Percentiles rank a stretch among this genome's conserved stretches.
Evolutionary conservation across 495 filamentous ascomycete genomes (phyloP).

Genomic region (Penicillium odoratum): DNA sequence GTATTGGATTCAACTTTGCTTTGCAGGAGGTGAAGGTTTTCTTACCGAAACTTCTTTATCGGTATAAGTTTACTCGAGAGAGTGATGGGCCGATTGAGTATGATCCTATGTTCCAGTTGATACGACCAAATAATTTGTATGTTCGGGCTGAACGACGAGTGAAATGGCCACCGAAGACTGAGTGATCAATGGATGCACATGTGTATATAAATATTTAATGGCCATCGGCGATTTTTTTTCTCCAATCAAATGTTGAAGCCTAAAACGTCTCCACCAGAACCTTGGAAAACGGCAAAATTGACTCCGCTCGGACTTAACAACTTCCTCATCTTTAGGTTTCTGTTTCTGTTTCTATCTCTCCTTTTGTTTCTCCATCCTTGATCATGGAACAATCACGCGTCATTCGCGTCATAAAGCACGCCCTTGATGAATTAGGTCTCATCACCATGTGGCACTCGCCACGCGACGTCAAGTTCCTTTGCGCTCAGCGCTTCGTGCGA

Average conservation of each 20-base stretch:
- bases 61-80: conserved; percentile 49
- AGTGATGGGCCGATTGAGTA: conserved; percentile 46
- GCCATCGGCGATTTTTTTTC: no score
- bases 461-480: conserved; percentile 71
- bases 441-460: conserved; percentile 41
- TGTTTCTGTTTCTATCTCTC: background rate
- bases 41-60: conserved; percentile 49
- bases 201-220: background rate
- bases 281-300: background rate
- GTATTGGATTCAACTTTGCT: conserved; percentile 60
- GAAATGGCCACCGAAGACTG: conserved; percentile 20
- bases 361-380: background rate
- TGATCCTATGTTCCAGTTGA: conserved; percentile 55
- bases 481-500: conserved; percentile 71
- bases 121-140: conserved; percentile 54
- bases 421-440: conserved; percentile 41
- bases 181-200: background rate
- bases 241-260: background rate
- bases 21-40: conserved; percentile 53
- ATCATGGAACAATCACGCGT: conserved; percentile 12
- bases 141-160: conserved; percentile 36
- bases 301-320: background rate
- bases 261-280: conserved; percentile 28
- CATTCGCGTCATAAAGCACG: conserved; percentile 11
- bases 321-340: background rate